These are phyloP conservation scores for Phytophthora sansomeana DNA, from an alignment of 352 stramenopile genomes.

Conservation along the genomic window DNA sequence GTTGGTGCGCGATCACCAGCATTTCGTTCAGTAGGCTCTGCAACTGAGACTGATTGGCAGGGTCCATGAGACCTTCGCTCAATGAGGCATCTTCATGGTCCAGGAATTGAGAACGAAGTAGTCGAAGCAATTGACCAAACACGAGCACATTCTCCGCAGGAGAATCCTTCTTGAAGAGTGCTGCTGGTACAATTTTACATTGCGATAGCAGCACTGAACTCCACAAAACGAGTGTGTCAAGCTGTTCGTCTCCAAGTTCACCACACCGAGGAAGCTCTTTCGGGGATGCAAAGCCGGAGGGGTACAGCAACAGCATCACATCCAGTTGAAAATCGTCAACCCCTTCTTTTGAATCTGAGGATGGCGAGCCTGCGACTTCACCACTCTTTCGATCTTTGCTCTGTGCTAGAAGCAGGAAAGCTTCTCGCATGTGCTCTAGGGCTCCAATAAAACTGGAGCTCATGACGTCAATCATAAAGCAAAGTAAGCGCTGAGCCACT, in stretches of 20 bases:
- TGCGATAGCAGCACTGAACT: conserved; percentile 53
- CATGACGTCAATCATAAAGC: conserved; percentile 61
- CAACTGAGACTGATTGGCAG: conserved; percentile 25
- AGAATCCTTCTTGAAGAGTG: conserved; percentile 1
- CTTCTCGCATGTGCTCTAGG: conserved; percentile 52
- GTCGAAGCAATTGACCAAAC: conserved; percentile 16
- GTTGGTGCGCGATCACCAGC: conserved; percentile 10
- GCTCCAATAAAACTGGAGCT: conserved; percentile 62
- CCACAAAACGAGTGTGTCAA: conserved; percentile 55
- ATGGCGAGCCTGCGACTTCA: neutral
- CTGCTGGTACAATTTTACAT: conserved; percentile 38
- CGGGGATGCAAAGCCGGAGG: conserved; percentile 41
- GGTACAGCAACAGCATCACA: conserved; percentile 48
- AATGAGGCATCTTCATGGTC: conserved; percentile 10
- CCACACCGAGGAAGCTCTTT: conserved; percentile 44
- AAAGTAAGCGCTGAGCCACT: conserved; percentile 45
- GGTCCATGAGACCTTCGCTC: conserved; percentile 24
- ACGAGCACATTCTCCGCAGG: neutral
- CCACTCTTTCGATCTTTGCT: neutral
- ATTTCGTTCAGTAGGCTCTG: conserved; percentile 31
- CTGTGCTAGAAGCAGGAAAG: conserved; percentile 21
- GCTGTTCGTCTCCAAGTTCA: conserved; percentile 56
- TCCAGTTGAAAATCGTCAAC: conserved; percentile 23
- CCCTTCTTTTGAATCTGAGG: neutral
- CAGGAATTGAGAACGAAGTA: conserved; percentile 29